Evolutionary conservation across 2,329 filamentous ascomycete species (phyloP).

Genomic region (Ophiostoma angusticollis): DNA sequence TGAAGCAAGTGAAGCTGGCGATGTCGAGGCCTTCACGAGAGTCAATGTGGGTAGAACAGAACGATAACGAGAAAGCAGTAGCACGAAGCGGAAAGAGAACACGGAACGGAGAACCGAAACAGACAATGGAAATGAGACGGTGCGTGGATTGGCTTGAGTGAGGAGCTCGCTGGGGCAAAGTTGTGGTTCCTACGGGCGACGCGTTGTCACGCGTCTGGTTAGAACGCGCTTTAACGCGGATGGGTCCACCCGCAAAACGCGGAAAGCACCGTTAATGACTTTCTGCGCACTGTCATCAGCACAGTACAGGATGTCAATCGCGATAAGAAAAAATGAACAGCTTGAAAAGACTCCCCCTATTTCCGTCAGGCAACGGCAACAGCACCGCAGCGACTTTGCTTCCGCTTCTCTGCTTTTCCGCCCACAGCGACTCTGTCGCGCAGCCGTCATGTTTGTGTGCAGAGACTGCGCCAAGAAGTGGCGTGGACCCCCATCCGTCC

Average conservation of each 20-base stretch:
- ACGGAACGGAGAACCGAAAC: too few relatives aligned
- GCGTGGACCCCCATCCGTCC: background rate
- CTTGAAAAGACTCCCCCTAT: too few relatives aligned
- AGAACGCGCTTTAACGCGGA: conserved; percentile 2
- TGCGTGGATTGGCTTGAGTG: too few relatives aligned
- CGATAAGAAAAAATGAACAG: conserved; percentile 1
- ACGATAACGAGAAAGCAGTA: background rate
- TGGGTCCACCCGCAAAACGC: conserved; percentile 4
- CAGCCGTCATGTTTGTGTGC: conserved; percentile 27
- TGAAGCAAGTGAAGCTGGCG: too few relatives aligned
- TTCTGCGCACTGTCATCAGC: background rate
- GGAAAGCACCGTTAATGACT: background rate
- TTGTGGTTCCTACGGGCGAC: background rate
- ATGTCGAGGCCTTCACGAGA: too few relatives aligned
- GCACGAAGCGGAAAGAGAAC: background rate
- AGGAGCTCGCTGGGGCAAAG: too few relatives aligned
- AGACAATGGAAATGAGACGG: too few relatives aligned
- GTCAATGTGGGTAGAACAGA: background rate
- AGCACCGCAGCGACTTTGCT: too few relatives aligned
- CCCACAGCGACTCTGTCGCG: too few relatives aligned
- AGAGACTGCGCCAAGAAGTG: conserved; percentile 22
- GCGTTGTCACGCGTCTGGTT: background rate
- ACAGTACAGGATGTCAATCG: background rate
- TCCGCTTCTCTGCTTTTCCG: too few relatives aligned
- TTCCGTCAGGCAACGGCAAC: too few relatives aligned